phyloP scores from a whole-genome alignment of 108 stramenopile genomes.

The Asterionellopsis glacialis region DNA sequence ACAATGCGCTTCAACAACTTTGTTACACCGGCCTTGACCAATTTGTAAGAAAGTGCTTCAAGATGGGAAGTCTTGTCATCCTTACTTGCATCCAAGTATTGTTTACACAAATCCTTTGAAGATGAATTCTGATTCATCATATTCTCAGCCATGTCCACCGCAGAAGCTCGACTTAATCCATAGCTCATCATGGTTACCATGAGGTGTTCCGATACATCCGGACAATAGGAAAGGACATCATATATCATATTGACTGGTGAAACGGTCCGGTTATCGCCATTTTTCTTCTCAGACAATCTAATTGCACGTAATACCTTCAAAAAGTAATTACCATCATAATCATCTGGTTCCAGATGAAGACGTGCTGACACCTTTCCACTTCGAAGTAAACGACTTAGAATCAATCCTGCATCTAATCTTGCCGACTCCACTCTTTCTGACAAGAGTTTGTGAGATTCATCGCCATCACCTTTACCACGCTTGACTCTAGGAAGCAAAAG shows the following conservation, averaged over 20 bases:
- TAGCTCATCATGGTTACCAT: constrained; percentile 30
- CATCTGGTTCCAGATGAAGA: constrained; percentile 18
- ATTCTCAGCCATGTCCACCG: constrained; percentile 24
- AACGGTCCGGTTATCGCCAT: not conserved
- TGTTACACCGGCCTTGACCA: constrained; percentile 15
- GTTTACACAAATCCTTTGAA: not conserved
- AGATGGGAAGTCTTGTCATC: not conserved
- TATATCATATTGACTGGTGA: constrained; percentile 27
- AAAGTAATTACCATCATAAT: constrained; percentile 5
- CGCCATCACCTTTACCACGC: constrained; percentile 4
- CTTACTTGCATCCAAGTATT: not conserved
- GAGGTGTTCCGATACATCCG: constrained; percentile 33
- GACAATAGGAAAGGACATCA: constrained; percentile 25
- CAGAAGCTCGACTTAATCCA: constrained; percentile 18
- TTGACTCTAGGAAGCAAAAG: constrained; percentile 7
- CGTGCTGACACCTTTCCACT: constrained; percentile 33
- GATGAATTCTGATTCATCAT: not conserved
- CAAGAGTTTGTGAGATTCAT: not conserved
- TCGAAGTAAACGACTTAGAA: constrained; percentile 21
- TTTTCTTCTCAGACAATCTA: constrained; percentile 9
- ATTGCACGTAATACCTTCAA: constrained; percentile 9
- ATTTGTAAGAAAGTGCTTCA: not conserved
- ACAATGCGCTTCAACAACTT: constrained; percentile 22
- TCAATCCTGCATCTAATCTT: constrained; percentile 24
- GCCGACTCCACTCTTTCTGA: not conserved